Base-by-base conservation (phyloP, 352 stramenopile genomes). In the Nothophytophthora sp. region DNA sequence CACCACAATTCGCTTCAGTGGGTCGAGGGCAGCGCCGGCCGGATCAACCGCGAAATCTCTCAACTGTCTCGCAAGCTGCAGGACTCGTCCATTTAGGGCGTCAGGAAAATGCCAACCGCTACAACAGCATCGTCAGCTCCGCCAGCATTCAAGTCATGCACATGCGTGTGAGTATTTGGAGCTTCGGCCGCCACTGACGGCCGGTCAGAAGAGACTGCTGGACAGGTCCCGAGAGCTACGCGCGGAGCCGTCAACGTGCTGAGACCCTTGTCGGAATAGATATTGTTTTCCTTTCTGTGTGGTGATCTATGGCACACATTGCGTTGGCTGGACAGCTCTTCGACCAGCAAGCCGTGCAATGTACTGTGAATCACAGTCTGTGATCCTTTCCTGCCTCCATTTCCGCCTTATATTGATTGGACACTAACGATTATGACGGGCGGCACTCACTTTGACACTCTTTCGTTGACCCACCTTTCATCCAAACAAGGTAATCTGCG, bases 1-100 rank as follows among this genome's bases (percentile, higher is more conserved):
- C 85, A 95, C 73, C 82, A 95, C 68, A 88, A 91, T 70, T 95
- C 85, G 40, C 70, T 95, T 13, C 71, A 91, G 50, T 95, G 85
- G 85, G 82, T 95, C 55, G 85, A 95, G 59, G 59, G 64, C 43
- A 93, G 84, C 63, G 73, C 85, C 15, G 60, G 61, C 28, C 71
- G 60, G 23, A 88, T 92, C 66, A 88, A 79, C 63, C 55, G 67
- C 35, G 81, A 90, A 35, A 74, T 92, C 34, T 60, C 62, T 29
- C 74, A 88, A 39, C 48, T 92, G 28, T 81, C 78, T 34, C 60
- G 69, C 45, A 88, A 89, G 63, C 59, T 92, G 59, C 75, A 89
- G 48, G 73, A 77, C 35, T 73, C 79, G 44, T 73, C 69, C 36
- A 78, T 90, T 66, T 88, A 74, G 60, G 43, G 39, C 34, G 22